Base-by-base conservation (phyloP, 1,284 basidiomycete genomes). In the Porogramme epimiltina region DNA sequence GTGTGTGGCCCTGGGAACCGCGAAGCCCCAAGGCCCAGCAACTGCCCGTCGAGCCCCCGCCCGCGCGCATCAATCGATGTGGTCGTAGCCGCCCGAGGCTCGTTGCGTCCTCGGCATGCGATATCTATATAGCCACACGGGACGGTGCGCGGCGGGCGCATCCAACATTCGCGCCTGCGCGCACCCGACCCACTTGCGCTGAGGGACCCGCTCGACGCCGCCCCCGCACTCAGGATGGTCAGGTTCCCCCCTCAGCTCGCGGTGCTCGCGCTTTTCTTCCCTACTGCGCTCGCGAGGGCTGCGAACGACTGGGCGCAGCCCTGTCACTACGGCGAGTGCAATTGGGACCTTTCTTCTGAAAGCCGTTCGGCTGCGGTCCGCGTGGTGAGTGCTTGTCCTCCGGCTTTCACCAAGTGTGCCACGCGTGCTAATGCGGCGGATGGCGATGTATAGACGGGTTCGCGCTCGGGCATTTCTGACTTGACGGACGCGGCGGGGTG, bases 401-500 rank as follows among this genome's bases (percentile, higher is more conserved):
- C n/a, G n/a, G n/a, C n/a, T n/a, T n/a, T n/a, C 11, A 31, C 20
- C 70, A 56, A 65, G 65, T 45, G 77, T 78, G 45, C 74, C 67
- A 13, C 25, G 20, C 44, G 28, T 43, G 25, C 51, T 19, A 37
- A 39, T 25, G 8, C 23, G 16, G n/a, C n/a, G n/a, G 18, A 42
- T 37, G 13, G 33, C 20, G n/a, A 22, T 26, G 18, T 15, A 2
- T 22, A 59, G 46, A 42, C 37, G 13, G 78, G 78, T 10, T 61
- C 73, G 1, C 38, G 65, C 0, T 61, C 59, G 22, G 66, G 75
- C 6, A 78, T 82, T 42, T 73, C 78, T 3, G 80, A 83, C 59
- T 75, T 82, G 42, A 81, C 80, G 0, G 42, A 63, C 5, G 77
- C 77, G 3, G 77, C 75, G 19, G 79, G 78, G 26, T 82, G 80